These are phyloP conservation scores for Paramecium sexaurelia DNA, from an alignment of 73 alveolate species.

Conservation along the genomic window DNA sequence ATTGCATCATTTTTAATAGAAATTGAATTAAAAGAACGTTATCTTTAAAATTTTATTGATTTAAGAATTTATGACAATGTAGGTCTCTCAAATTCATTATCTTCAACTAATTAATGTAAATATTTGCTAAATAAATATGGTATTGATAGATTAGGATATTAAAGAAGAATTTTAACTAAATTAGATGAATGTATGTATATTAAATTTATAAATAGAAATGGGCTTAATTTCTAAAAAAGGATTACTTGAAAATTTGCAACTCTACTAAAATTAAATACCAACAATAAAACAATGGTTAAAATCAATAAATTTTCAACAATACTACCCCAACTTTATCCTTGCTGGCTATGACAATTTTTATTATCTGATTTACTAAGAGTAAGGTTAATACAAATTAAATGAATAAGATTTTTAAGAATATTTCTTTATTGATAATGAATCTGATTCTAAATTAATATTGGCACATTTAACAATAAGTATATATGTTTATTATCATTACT, in stretches of 20 bases:
- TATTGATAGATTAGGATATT: constrained; percentile 27
- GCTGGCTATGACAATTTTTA: not conserved
- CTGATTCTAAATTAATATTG: not conserved
- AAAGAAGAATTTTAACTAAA: constrained; percentile 11
- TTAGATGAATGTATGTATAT: not conserved
- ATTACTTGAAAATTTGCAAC: not conserved
- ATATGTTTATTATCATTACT: not conserved
- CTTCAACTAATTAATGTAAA: not conserved
- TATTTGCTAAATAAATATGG: constrained; percentile 7
- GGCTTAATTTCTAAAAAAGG: not conserved
- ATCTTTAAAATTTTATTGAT: constrained; percentile 28
- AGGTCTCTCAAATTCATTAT: not conserved
- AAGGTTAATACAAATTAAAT: constrained; percentile 4
- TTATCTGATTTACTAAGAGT: not conserved
- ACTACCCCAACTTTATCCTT: not conserved
- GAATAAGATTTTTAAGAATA: not conserved
- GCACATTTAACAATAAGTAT: constrained; percentile 19
- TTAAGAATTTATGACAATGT: constrained; percentile 14
- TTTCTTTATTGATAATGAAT: constrained; percentile 8
- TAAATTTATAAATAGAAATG: not conserved
- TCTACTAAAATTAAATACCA: not conserved
- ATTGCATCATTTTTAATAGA: constrained; percentile 3
- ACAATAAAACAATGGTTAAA: not conserved
- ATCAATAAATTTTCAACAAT: not conserved
- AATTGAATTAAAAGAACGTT: not conserved